phyloP scores from a whole-genome alignment of 2,329 filamentous ascomycete genomes.

The Botryotinia calthae region DNA sequence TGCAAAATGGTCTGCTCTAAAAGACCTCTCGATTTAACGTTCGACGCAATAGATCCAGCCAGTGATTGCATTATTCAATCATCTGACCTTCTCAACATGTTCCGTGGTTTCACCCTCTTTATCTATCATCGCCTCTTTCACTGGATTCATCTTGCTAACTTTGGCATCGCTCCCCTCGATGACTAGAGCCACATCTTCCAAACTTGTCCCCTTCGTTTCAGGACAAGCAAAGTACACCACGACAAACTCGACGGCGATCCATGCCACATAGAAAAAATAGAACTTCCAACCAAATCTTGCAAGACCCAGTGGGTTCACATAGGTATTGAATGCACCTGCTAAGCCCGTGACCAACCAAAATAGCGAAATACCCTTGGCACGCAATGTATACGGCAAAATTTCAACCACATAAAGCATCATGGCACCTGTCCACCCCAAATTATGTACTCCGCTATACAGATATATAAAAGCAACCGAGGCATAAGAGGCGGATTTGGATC shows the following conservation, averaged over 20 bases:
- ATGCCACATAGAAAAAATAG: slow-evolving; percentile 45
- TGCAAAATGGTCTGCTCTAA: neutral
- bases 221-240: slow-evolving; percentile 58
- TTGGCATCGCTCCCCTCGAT: slow-evolving; percentile 61
- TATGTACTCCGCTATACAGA: slow-evolving; percentile 48
- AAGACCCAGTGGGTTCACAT: slow-evolving; percentile 48
- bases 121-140: slow-evolving; percentile 19
- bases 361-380: slow-evolving; percentile 42
- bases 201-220: slow-evolving; percentile 26
- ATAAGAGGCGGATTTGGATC: slow-evolving; percentile 32
- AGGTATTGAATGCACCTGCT: slow-evolving; percentile 39
- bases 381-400: slow-evolving; percentile 43
- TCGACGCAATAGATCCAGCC: neutral
- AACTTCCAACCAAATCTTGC: slow-evolving; percentile 41
- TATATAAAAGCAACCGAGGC: slow-evolving; percentile 42
- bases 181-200: slow-evolving; percentile 49
- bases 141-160: slow-evolving; percentile 22
- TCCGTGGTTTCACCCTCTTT: slow-evolving; percentile 22
- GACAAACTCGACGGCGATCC: slow-evolving; percentile 57
- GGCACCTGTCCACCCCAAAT: slow-evolving; percentile 55
- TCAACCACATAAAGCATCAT: slow-evolving; percentile 45
- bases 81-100: slow-evolving; percentile 20
- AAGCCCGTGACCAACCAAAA: slow-evolving; percentile 43
- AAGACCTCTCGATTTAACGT: neutral
- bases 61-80: neutral